Base-by-base conservation (phyloP, 1,139 yeast species). In the Taphrina flavorubra region DNA sequence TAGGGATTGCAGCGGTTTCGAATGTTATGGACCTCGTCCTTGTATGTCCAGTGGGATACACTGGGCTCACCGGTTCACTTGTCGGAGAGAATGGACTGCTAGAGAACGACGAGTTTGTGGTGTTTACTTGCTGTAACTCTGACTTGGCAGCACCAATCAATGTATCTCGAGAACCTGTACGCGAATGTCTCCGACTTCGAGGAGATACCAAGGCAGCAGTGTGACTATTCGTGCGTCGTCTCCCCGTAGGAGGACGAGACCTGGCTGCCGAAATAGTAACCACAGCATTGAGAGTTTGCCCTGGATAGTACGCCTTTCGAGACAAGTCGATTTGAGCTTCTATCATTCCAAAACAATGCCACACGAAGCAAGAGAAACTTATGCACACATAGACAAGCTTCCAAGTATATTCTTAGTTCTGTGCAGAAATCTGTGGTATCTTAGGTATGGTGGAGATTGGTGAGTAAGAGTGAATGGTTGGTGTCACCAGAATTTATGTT, bases 1-100 rank as follows among this genome's bases (percentile, higher is more conserved):
- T 20, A 6, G 53, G 36, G 1, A 20, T 2, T 11, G 53, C 13
- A 2, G 36, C 31, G 20, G 53, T 49, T 5, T 49, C 53, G 36
- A 49, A 49, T 11, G 53, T 49, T 8, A 49, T 49, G n/a, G 53
- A 49, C 7, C 53, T 49, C 13, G 53, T 49, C 10, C 53, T 49
- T 20, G 53, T 6, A 49, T 49, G 53, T 4, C 53, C 53, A 11
- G 18, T 18, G 53, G 36, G 13, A 11, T 3, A n/a, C 36, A 6
- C 53, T 18, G 36, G 13, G 36, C n/a, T 49, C n/a, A 8, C 20
- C 8, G 53, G 31, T 4, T 31, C 6, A 49, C 53, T 25, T 8
- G 13, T 25, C 3, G 53, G 53, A 11, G 53, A 49, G 8, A n/a
- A 16, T 18, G 53, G 36, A 18, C 8, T 7, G 13, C 4, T 11